These are phyloP conservation scores for Penicillium roqueforti DNA, from an alignment of 495 filamentous ascomycete genomes.

Conservation along the genomic window DNA sequence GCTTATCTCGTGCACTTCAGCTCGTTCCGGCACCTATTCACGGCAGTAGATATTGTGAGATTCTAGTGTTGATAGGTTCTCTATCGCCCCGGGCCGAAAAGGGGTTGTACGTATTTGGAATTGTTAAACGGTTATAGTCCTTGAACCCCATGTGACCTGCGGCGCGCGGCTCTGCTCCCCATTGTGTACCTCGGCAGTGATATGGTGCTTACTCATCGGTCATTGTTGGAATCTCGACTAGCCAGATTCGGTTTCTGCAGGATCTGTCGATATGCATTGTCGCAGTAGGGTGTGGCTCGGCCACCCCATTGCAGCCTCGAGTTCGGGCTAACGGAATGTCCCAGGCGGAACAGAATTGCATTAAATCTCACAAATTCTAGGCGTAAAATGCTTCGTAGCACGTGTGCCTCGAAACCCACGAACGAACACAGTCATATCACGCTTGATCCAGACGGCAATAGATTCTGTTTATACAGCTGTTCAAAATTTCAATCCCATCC, in stretches of 20 bases:
- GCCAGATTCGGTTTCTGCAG: background rate
- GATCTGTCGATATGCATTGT: background rate
- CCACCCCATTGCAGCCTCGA: background rate
- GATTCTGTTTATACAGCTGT: background rate
- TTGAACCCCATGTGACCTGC: too few species aligned
- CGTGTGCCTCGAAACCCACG: background rate
- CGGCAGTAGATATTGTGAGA: background rate
- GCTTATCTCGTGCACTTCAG: background rate
- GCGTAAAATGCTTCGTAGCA: background rate
- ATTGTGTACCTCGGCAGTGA: background rate
- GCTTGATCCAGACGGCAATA: too few species aligned
- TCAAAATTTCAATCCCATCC: background rate
- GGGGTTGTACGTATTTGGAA: background rate
- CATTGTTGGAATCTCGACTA: background rate
- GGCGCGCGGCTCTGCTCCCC: background rate
- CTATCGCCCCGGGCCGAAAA: background rate
- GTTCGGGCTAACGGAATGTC: background rate
- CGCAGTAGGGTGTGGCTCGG: background rate
- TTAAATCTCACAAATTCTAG: background rate
- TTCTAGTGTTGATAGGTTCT: background rate
- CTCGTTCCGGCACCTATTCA: background rate
- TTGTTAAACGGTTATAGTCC: slow-evolving; percentile 1
- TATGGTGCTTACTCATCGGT: background rate
- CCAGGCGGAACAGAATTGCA: background rate
- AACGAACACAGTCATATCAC: background rate